Base-by-base conservation (phyloP, 2,329 filamentous ascomycete genomes). In the Epichloe hybrida region DNA sequence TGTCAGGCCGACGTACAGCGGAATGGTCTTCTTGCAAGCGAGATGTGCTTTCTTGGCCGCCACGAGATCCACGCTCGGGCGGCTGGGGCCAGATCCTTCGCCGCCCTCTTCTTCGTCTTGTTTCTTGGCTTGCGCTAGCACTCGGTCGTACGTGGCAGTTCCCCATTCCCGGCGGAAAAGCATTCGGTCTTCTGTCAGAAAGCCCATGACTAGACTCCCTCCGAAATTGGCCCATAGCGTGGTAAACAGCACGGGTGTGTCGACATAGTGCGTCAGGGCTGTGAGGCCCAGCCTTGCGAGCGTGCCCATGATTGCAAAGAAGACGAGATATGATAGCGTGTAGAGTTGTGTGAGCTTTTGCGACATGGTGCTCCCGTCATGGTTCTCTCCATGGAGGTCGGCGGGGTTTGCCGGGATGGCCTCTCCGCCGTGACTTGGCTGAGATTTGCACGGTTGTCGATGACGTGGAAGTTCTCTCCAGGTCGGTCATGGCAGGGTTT, bases 141-240 rank as follows among this genome's bases (percentile, higher is more conserved):
- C 61, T 47, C 60, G 61, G 37, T 72, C 64, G 51, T 70, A 71
- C 4, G 60, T 66, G 11, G 67, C 62, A 7, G 63, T 66, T 8
- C 79, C 80, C 78, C 79, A 83, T 67, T 86, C 82, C 52, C 80
- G 68, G 34, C 77, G 77, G 64, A 95, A 94, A 6, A 95, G 69
- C 58, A 77, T 81, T 54, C 80, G 74, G 61, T 95, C 88, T 67
- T 95, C 87, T 9, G 79, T 70, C 2, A 96, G 74, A 61, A 95
- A 94, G 2, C 93, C 91, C 79, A 97, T 86, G 52, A 95, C 57
- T 0, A 94, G 62, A 50, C 86, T 85, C 1, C 91, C 91, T 1
- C 74, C 80, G 45, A 95, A 83, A 61, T 97, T 96, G 53, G 89
- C 83, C 91, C 91, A 97, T 21, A 95, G 67, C 2, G 86, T 82